Evolutionary conservation across 2,329 filamentous ascomycete species (phyloP).

Genomic region (Nothomitra cinnamomea): DNA sequence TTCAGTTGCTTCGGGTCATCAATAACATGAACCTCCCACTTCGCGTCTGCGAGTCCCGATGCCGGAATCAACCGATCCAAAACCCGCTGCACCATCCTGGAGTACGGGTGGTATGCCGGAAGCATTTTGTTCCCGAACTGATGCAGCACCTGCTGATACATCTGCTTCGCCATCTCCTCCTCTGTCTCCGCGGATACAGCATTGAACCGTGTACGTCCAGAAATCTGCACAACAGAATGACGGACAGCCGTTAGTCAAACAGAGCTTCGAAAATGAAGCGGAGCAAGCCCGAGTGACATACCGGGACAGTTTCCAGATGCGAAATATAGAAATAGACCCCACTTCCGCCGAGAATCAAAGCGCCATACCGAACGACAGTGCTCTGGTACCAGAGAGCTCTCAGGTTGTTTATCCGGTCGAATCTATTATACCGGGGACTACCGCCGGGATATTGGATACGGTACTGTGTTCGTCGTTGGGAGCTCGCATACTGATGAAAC

Average conservation of each 20-base stretch:
- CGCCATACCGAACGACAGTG: constrained; percentile 1
- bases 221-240: constrained; percentile 25
- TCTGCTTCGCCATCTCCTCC: constrained; percentile 30
- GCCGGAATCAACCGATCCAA: constrained; percentile 35
- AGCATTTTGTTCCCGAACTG: constrained; percentile 31
- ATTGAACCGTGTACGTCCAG: constrained; percentile 58
- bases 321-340: constrained; percentile 3
- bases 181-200: constrained; percentile 40
- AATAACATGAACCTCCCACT: constrained; percentile 45
- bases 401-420: not conserved
- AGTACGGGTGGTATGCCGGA: constrained; percentile 30
- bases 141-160: constrained; percentile 31
- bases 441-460: constrained; percentile 1
- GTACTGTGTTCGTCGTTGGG: not conserved
- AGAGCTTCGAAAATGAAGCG: not conserved
- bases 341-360: not conserved
- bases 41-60: constrained; percentile 25
- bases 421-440: constrained; percentile 4
- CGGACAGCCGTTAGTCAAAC: not conserved
- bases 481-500: not conserved
- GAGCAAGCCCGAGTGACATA: not conserved
- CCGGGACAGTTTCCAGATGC: constrained; percentile 5
- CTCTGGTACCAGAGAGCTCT: constrained; percentile 4
- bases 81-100: constrained; percentile 32
- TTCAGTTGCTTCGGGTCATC: constrained; percentile 32